phyloP scores from a whole-genome alignment of 805 yeast species.

The Ogataea ramenticola region DNA sequence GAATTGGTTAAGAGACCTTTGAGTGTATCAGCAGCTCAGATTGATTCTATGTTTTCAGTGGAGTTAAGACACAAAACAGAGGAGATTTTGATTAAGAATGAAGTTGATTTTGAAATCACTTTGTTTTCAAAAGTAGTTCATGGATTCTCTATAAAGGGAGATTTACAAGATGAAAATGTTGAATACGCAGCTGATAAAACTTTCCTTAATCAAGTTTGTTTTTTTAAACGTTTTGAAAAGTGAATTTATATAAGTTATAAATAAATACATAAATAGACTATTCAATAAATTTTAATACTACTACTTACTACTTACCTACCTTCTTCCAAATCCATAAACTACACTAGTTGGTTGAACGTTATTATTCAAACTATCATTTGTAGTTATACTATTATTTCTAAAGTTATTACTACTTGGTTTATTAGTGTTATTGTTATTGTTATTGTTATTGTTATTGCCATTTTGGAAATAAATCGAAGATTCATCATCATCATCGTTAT shows the following conservation, averaged over 20 bases:
- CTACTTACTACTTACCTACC: background rate
- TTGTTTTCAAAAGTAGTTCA: conserved; percentile 60
- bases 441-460: conserved; percentile 3
- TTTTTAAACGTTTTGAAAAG: conserved; percentile 19
- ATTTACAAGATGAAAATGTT: conserved; percentile 42
- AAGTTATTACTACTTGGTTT: too few relatives aligned
- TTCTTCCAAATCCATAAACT: conserved; percentile 1
- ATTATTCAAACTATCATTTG: background rate
- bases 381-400: background rate
- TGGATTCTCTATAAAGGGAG: conserved; percentile 81
- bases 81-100: conserved; percentile 37
- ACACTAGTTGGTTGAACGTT: background rate
- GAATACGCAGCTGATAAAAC: conserved; percentile 65
- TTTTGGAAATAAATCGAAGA: conserved; percentile 8
- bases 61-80: conserved; percentile 62
- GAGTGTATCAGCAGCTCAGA: conserved; percentile 68
- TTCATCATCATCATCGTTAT: conserved; percentile 9
- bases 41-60: conserved; percentile 52
- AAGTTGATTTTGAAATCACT: conserved; percentile 48
- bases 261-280: background rate
- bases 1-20: conserved; percentile 53
- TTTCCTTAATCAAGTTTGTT: conserved; percentile 36
- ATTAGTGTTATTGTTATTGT: background rate
- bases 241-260: background rate
- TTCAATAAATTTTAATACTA: too few relatives aligned